Base-by-base conservation (phyloP, 441 rosid genomes). In the Euphorbia neoarborescens region DNA sequence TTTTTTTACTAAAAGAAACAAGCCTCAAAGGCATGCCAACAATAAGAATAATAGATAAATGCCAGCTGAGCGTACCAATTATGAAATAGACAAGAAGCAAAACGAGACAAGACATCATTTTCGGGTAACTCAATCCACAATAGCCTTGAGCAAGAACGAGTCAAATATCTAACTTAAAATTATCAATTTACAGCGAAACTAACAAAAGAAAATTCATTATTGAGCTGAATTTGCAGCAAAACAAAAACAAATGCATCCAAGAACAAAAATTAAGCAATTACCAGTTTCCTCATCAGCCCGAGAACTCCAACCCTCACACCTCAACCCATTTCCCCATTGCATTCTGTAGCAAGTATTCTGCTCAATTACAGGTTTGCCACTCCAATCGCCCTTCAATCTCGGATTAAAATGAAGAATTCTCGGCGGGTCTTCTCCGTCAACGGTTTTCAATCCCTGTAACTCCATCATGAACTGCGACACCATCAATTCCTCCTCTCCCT, bases 391-490 rank as follows among this genome's bases (percentile, higher is more conserved):
- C 73, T 81, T 94, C 76, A 94, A 78, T 80, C 97, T 80, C 48
- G 97, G 97, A 66, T 94, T 94, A 56, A 94, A 85, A 81, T 94
- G 99, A 71, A 91, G 83, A 65, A 91, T 88, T 84, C 92, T 82
- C 2, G 99, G 97, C 24, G 99, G 97, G 62, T 90, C 96, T 84
- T 94, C 99, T 4, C 94, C 94, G 22, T 94, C 97, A n/a, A 86
- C 94, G 25, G 87, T 76, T 73, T 90, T 91, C 74, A 94, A 73
- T 19, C 97, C 97, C 63, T 85, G 97, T 72, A 94, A 64, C 77
- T 94, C 99, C 92, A 94, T 82, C 85, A 84, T 86, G 75, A 91
- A 94, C 83, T 94, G 99, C 0, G 96, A 80, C 63, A 94, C 92
- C 96, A 90, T 82, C 46, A 73, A 65, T 17, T 78, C 68, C 30